Evolutionary conservation across 768 basidiomycete genomes (phyloP).

Genomic region (Amanita jacksonii): DNA sequence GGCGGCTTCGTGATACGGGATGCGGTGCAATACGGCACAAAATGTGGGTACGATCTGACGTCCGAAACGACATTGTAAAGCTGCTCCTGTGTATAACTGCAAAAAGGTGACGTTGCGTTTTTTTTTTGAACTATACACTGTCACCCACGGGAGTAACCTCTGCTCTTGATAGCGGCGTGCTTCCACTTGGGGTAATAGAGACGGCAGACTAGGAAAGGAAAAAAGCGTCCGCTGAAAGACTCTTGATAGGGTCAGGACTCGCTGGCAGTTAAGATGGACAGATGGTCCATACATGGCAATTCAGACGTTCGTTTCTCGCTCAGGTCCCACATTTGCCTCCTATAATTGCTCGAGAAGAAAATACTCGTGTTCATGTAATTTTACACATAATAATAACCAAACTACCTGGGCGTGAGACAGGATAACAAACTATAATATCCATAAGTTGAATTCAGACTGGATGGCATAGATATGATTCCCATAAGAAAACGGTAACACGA

Average conservation of each 20-base stretch:
- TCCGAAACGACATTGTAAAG: constrained; percentile 84
- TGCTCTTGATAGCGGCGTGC: constrained; percentile 69
- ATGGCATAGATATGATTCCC: not conserved
- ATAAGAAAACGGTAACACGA: not conserved
- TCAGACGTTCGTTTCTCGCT: no score
- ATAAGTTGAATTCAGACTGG: no score
- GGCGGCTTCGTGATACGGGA: constrained; percentile 51
- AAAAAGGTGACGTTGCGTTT: constrained; percentile 6
- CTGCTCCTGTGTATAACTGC: constrained; percentile 68
- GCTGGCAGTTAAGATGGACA: no score
- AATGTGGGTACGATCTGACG: constrained; percentile 75
- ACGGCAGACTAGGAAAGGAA: constrained; percentile 40
- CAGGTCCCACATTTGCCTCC: no score
- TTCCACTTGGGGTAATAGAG: constrained; percentile 32
- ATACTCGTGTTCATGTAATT: no score
- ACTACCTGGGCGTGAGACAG: no score
- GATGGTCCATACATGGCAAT: not conserved
- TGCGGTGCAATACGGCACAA: constrained; percentile 81
- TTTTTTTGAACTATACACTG: constrained; percentile 4
- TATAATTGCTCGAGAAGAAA: no score
- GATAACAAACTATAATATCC: no score
- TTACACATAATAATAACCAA: no score
- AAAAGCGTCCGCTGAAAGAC: constrained; percentile 29
- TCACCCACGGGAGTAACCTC: constrained; percentile 79
- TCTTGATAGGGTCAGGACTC: not conserved